A percentile compares a stretch with the other conserved stretches of the same genome.
These are phyloP conservation scores for Solanum sitiens DNA, from an alignment of 257 asterid species.

Conservation along the genomic window DNA sequence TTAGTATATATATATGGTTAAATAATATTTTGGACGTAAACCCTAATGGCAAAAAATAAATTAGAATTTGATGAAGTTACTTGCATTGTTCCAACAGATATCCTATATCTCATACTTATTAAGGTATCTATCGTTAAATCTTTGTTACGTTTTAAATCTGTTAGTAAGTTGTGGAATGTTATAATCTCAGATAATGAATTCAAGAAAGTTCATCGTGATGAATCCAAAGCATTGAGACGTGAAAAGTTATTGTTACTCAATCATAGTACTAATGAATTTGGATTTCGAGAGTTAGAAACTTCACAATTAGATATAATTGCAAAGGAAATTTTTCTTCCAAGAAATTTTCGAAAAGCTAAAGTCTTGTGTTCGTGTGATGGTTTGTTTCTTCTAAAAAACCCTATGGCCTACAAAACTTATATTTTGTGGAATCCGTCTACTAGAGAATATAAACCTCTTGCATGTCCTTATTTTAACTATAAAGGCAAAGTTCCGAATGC, in stretches of 20 bases:
- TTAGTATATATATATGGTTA: not conserved
- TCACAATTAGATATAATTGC: not conserved
- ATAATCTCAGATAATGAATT: not conserved
- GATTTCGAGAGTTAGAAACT: not conserved
- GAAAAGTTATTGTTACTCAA: not conserved
- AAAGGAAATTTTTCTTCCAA: not conserved
- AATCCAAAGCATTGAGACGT: not conserved
- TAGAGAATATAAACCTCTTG: not conserved
- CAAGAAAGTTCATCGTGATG: not conserved
- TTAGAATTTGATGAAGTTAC: no score
- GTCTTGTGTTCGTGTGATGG: not conserved
- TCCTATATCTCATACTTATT: not conserved
- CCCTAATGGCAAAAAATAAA: not conserved
- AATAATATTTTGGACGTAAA: not conserved
- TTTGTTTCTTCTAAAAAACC: not conserved
- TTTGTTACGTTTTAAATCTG: not conserved
- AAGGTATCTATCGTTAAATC: not conserved
- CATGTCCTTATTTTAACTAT: not conserved
- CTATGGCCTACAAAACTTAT: not conserved
- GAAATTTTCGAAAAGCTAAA: not conserved
- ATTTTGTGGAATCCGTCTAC: not conserved
- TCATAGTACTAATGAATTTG: not conserved
- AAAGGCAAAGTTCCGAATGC: not conserved
- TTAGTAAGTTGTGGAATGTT: not conserved
- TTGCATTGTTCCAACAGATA: not conserved